These are phyloP conservation scores for Chlamydomonas eustigma DNA, from an alignment of 139 green algal genomes.

Conservation along the genomic window DNA sequence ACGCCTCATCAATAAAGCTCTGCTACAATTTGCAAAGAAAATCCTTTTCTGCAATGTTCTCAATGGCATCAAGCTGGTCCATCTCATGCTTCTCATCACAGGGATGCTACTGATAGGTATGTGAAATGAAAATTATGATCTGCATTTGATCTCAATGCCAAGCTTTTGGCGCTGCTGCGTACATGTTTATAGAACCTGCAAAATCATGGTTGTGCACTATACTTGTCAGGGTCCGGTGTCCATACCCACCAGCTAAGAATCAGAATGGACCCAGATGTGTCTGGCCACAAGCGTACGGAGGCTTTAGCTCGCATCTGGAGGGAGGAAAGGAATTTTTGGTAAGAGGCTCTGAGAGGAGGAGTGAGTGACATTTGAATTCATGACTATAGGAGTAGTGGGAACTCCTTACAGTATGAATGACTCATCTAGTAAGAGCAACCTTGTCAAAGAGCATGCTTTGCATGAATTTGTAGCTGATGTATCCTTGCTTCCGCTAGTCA, in stretches of 20 bases:
- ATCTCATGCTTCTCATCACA: slow-evolving; percentile 18
- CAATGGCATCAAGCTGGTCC: slow-evolving; percentile 4
- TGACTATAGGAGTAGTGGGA: too few species aligned
- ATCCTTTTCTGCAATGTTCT: slow-evolving; percentile 9
- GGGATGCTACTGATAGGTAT: slow-evolving; percentile 15
- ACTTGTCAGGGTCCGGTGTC: neutral
- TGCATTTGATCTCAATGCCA: too few species aligned
- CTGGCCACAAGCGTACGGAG: neutral
- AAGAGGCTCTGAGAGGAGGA: neutral
- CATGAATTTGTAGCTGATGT: too few species aligned
- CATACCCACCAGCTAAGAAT: neutral
- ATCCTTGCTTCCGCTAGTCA: too few species aligned
- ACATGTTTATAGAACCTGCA: neutral
- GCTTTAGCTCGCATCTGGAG: neutral
- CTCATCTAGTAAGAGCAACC: too few species aligned
- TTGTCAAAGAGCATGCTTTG: too few species aligned
- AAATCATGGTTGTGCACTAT: neutral
- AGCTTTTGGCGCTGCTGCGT: too few species aligned
- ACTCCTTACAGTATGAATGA: too few species aligned
- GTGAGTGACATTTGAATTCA: neutral
- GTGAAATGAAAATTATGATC: neutral
- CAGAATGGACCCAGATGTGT: neutral
- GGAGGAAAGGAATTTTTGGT: slow-evolving; percentile 7
- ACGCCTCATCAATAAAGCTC: slow-evolving; percentile 14
- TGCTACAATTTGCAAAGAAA: slow-evolving; percentile 11